Evolutionary conservation across 306 rosid species (phyloP), one percentile per base, ranked within the genome.

Genomic region (Cucurbita pepo): DNA sequence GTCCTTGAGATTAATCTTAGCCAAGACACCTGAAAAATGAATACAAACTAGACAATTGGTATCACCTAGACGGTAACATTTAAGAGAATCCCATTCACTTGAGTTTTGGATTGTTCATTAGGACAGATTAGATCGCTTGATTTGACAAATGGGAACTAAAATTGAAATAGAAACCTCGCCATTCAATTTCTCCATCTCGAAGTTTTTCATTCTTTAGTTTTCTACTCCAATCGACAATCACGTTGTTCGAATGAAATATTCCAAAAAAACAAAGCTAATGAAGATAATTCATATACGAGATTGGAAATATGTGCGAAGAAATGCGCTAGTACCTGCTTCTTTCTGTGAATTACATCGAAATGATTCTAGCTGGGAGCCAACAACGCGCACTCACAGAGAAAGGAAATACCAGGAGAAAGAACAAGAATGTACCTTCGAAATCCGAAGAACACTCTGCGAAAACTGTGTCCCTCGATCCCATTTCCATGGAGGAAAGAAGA

Each of bases 1-100:
- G 38, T 83, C 85, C 18, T 77, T 79, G 83, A 88, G 80, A 19
- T 85, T 45, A 45, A 45, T 45, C 50, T 3, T 10, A 10, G 50
- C 50, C 50, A 10, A 45, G 13, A 4, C 50, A 45, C 50, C 50
- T 44, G 13, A 45, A 45, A 45, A 10, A 9, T 45, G 11, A 45
- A 10, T 45, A 45, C 50, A 45, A 44, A 44, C 50, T 9, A 44
- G 14, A 45, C 11, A 45, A 45, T 44, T 44, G 48, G 48, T 41
- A 8, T 41, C 45, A 38, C 34, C 7, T 40, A 40, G 9, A 40
- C 44, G 1, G 8, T 6, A 6, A 41, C 8, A 41, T 7, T 6
- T 41, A 41, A 41, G 8, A 41, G 45, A 41, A 41, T 41, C 10
- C 19, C 21, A 52, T 52, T 52, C 56, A 52, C 56, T 52, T 52